Conservation (phyloP, 1,284 basidiomycete species). For the Tremellales sp. region DNA sequence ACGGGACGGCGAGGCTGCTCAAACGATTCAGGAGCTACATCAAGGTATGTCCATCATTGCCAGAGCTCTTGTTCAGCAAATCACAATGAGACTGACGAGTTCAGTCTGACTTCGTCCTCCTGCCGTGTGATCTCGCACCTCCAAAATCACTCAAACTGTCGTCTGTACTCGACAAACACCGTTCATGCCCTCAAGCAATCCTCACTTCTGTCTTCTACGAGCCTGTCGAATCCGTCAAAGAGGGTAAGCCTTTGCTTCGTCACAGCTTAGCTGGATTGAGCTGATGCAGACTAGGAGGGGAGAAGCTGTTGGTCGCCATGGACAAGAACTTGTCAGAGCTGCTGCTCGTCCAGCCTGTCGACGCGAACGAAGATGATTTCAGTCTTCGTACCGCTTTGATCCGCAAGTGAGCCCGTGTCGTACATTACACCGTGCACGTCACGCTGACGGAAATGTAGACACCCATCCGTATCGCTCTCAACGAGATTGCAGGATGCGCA, state of each 20-base stretch:
- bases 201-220: constrained; percentile 77
- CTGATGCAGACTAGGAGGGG: constrained; percentile 26
- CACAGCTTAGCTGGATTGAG: background rate
- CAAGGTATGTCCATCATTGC: constrained; percentile 27
- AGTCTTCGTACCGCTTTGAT: constrained; percentile 69
- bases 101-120: constrained; percentile 75
- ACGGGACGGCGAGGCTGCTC: constrained; percentile 46
- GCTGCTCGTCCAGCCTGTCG: constrained; percentile 62
- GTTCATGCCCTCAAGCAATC: constrained; percentile 66
- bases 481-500: constrained; percentile 76
- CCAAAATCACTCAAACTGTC: constrained; percentile 67
- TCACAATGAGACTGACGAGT: background rate
- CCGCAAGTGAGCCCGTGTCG: constrained; percentile 48
- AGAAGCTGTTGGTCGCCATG: constrained; percentile 39
- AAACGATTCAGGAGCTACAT: constrained; percentile 41
- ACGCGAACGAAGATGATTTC: constrained; percentile 65
- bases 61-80: too few species aligned
- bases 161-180: constrained; percentile 73
- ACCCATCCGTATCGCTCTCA: constrained; percentile 68
- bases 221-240: constrained; percentile 48
- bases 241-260: constrained; percentile 32
- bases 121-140: constrained; percentile 86
- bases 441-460: constrained; percentile 50
- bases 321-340: constrained; percentile 58
- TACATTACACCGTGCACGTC: background rate